Conservation (phyloP, 164 flowering plant genomes). For the Dillenia suffruticosa region DNA sequence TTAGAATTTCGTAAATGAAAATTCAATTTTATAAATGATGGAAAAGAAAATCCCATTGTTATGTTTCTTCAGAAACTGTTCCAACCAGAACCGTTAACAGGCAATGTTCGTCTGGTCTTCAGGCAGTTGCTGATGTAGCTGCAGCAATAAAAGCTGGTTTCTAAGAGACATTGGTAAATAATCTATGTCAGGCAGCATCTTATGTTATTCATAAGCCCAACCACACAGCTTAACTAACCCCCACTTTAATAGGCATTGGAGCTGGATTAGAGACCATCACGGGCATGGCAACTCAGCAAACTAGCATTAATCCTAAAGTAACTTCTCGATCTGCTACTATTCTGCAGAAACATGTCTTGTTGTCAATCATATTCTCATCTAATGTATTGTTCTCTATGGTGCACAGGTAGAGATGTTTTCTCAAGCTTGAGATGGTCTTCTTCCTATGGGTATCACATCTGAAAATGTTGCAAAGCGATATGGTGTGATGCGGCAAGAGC, state of each 20-base stretch:
- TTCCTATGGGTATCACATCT: slow-evolving; percentile 98
- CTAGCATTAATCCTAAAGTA: slow-evolving; percentile 42
- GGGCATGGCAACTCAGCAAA: background rate
- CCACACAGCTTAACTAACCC: background rate
- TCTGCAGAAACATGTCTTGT: background rate
- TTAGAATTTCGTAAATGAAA: too few relatives aligned
- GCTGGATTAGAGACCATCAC: slow-evolving; percentile 67
- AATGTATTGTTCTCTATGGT: too few relatives aligned
- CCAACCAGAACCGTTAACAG: slow-evolving; percentile 75
- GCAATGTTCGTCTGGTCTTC: slow-evolving; percentile 73
- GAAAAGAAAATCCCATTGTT: background rate
- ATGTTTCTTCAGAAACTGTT: slow-evolving; percentile 41
- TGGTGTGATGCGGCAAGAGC: slow-evolving; percentile 87
- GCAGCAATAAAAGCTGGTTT: slow-evolving; percentile 64
- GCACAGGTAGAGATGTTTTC: slow-evolving; percentile 46
- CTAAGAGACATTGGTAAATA: slow-evolving; percentile 49
- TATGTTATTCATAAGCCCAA: background rate
- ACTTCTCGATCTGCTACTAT: background rate
- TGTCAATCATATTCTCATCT: background rate
- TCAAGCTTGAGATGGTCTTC: slow-evolving; percentile 88
- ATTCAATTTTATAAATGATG: background rate
- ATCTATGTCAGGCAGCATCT: background rate
- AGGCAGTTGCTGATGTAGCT: slow-evolving; percentile 76
- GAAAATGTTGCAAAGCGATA: slow-evolving; percentile 94
- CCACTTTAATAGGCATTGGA: slow-evolving; percentile 37